Evolutionary conservation across 176 grass and related monocot genomes (phyloP).

Genomic region (Eleusine coracana): DNA sequence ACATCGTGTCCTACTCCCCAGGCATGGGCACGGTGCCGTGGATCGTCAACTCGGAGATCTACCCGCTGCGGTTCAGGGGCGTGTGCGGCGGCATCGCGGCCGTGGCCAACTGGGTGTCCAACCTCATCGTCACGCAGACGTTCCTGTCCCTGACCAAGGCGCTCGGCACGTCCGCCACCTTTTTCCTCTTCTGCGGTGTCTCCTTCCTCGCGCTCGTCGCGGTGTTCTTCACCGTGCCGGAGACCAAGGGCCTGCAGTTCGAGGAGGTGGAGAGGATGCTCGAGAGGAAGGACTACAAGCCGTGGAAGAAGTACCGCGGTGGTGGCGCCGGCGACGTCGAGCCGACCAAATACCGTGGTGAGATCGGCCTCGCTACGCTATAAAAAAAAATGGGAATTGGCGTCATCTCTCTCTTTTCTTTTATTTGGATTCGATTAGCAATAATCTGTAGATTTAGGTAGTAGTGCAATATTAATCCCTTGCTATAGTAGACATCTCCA

Average conservation of each 20-base stretch:
- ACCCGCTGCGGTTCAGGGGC: slow-evolving; percentile 87
- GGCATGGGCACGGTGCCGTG: slow-evolving; percentile 93
- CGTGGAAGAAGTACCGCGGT: slow-evolving; percentile 65
- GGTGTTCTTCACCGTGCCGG: slow-evolving; percentile 85
- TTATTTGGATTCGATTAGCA: slow-evolving; percentile 1
- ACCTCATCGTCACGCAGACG: slow-evolving; percentile 89
- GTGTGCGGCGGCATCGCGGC: slow-evolving; percentile 89
- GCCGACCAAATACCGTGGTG: slow-evolving; percentile 27
- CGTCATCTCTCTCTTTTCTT: not conserved
- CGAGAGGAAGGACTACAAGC: slow-evolving; percentile 69
- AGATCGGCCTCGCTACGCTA: not conserved
- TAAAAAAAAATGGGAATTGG: not conserved
- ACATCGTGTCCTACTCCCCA: slow-evolving; percentile 91
- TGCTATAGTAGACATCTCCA: not conserved
- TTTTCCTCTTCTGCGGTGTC: slow-evolving; percentile 79
- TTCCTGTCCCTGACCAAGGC: slow-evolving; percentile 89
- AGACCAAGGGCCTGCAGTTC: slow-evolving; percentile 92
- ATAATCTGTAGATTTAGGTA: not conserved
- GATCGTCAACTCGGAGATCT: slow-evolving; percentile 99
- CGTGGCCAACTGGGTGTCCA: slow-evolving; percentile 94
- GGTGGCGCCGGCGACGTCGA: not conserved
- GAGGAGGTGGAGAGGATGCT: slow-evolving; percentile 96
- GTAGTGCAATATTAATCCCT: not conserved
- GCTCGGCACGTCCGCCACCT: slow-evolving; percentile 79
- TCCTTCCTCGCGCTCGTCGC: slow-evolving; percentile 60